phyloP scores from a whole-genome alignment of 2,329 filamentous ascomycete genomes.

The Paecilomyces variotii region DNA sequence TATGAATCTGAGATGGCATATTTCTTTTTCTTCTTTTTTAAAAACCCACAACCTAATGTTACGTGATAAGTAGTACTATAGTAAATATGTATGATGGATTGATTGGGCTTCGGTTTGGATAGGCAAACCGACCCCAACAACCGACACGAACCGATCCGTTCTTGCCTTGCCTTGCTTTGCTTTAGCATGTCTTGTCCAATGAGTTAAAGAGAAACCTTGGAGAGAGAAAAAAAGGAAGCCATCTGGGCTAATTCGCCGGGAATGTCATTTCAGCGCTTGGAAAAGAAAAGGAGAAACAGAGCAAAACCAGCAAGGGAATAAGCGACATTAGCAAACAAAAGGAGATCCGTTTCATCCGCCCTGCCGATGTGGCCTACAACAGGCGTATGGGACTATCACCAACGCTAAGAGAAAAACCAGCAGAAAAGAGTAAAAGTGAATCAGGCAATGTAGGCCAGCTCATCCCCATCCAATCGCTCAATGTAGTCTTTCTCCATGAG shows the following conservation, averaged over 20 bases:
- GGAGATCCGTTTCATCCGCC: background rate
- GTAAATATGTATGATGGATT: background rate
- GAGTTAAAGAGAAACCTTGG: background rate
- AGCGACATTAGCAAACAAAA: background rate
- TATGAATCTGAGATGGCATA: background rate
- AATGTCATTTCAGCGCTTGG: background rate
- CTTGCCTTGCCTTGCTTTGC: background rate
- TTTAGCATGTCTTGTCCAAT: background rate
- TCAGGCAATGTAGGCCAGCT: slow-evolving; percentile 89
- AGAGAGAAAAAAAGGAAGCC: background rate
- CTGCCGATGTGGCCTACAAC: background rate
- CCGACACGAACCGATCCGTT: background rate
- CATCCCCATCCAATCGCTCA: slow-evolving; percentile 88
- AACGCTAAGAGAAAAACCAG: background rate
- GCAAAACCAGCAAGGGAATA: background rate
- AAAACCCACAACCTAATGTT: background rate
- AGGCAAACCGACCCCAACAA: background rate
- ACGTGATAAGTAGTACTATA: background rate
- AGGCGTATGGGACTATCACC: background rate
- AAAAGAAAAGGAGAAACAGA: background rate
- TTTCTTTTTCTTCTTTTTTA: background rate
- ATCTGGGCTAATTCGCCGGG: background rate
- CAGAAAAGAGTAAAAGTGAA: background rate
- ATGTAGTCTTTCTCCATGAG: slow-evolving; percentile 98
- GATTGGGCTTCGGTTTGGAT: background rate